phyloP scores from a whole-genome alignment of 2,329 filamentous ascomycete genomes.

The Sporothrix humicola region DNA sequence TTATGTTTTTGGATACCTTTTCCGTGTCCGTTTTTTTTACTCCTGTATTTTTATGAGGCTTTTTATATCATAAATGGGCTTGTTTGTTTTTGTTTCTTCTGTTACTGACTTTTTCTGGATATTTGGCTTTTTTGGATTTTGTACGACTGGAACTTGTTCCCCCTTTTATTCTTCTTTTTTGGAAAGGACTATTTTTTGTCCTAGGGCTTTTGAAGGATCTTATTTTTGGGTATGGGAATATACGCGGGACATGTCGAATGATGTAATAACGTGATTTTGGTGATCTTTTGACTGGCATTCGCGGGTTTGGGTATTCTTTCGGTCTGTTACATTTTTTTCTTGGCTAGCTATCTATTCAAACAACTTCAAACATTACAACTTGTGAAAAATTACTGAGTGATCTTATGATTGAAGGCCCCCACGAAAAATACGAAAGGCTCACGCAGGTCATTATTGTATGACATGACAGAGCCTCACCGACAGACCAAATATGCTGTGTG shows the following conservation, averaged over 20 bases:
- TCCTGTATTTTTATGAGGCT: conserved; percentile 25
- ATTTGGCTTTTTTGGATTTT: neutral
- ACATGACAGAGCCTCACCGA: too few relatives aligned
- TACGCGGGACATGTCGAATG: conserved; percentile 27
- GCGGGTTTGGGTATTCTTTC: neutral
- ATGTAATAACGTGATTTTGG: conserved; percentile 27
- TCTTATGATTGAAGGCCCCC: too few relatives aligned
- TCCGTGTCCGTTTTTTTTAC: neutral
- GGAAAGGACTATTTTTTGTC: neutral
- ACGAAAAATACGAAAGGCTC: too few relatives aligned
- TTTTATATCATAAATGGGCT: conserved; percentile 26
- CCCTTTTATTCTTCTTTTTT: neutral
- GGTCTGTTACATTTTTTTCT: neutral
- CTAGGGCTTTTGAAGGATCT: neutral
- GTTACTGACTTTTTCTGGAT: neutral
- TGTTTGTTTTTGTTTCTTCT: neutral
- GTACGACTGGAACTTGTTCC: neutral
- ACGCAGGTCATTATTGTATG: too few relatives aligned
- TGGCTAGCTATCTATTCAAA: conserved; percentile 2
- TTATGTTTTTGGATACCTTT: neutral
- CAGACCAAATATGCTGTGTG: too few relatives aligned
- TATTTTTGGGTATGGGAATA: conserved; percentile 25
- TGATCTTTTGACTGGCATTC: conserved; percentile 3
- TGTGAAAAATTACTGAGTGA: too few relatives aligned
- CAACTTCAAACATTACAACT: neutral